Evolutionary conservation across 495 filamentous ascomycete species (phyloP), one percentile per base, ranked within the genome.

Genomic region (Penicillium paxilli): DNA sequence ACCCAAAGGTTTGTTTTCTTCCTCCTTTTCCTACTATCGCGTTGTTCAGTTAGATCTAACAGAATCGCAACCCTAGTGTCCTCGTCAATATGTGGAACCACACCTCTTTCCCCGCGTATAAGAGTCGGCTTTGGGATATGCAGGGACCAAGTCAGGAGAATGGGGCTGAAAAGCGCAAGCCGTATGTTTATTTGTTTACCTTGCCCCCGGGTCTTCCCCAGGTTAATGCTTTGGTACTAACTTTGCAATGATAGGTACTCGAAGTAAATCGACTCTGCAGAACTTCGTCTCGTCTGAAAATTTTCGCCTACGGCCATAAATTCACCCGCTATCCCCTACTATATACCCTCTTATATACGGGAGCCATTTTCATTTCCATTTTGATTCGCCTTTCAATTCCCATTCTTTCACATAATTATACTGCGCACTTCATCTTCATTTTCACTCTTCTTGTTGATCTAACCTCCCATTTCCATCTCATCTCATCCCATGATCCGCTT

Each of bases 71-170:
- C 17, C 20, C 24, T 5, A 83, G 80, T 63, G 58, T 86, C 62
- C 75, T 91, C 38, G 87, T 90, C 49, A 91, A 90, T 60, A 87
- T 88, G 17, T 92, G 88, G 88, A 89, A 91, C 63, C 72, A 88
- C 54, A 82, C 75, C 48, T 73, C 75, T 51, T 75, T 79, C 72
- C 83, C 82, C 20, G 79, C 70, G 19, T 84, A 84, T 48, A 86
- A 83, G 70, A 79, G 74, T 57, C 71, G 79, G 12, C 63, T 84
- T n/a, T 84, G 80, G 80, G 72, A 80, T 67, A 80, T 69, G 68
- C 59, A 52, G 6, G 66, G 67, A 51, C 9, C 40, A 45, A 42
- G 56, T 6, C 12, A 57, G 46, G 42, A 55, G 23, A 53, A 52
- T 37, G 60, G 62, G n/a, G 66, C 44, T 33, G 66, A 69, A 51